Conservation (phyloP, 345 rosid genomes). For the Carallia pectinifolia region DNA sequence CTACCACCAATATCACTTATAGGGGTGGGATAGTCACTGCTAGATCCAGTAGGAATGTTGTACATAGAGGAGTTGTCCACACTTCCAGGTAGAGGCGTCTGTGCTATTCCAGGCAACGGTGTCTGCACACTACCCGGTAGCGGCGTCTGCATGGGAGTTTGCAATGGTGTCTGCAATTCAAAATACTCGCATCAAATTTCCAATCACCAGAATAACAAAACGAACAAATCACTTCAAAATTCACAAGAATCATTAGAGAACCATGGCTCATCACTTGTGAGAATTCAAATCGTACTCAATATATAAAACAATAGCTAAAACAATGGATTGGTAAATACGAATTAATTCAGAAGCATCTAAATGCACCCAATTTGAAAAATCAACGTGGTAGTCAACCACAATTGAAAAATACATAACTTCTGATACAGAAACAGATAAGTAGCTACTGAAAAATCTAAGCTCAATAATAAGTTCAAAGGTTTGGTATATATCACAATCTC, state of each 20-base stretch:
- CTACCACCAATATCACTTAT: slow-evolving; percentile 56
- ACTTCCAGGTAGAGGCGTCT: slow-evolving; percentile 37
- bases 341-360: no score
- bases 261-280: no score
- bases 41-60: slow-evolving; percentile 84
- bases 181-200: slow-evolving; percentile 4
- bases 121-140: slow-evolving; percentile 16
- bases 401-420: no score
- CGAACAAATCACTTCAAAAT: slow-evolving; percentile 4
- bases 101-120: neutral
- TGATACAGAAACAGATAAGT: neutral
- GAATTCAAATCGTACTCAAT: no score
- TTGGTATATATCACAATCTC: neutral
- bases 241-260: neutral
- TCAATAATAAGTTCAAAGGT: no score
- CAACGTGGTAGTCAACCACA: no score
- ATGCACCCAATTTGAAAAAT: no score
- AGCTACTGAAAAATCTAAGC: neutral
- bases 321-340: no score
- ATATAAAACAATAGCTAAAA: no score
- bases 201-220: neutral
- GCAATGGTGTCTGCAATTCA: slow-evolving; percentile 75
- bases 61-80: slow-evolving; percentile 70
- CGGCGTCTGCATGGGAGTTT: slow-evolving; percentile 78
- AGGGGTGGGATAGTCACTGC: slow-evolving; percentile 79